These are phyloP conservation scores for Glycine tomentella DNA, from an alignment of 306 rosid genomes.

Conservation along the genomic window DNA sequence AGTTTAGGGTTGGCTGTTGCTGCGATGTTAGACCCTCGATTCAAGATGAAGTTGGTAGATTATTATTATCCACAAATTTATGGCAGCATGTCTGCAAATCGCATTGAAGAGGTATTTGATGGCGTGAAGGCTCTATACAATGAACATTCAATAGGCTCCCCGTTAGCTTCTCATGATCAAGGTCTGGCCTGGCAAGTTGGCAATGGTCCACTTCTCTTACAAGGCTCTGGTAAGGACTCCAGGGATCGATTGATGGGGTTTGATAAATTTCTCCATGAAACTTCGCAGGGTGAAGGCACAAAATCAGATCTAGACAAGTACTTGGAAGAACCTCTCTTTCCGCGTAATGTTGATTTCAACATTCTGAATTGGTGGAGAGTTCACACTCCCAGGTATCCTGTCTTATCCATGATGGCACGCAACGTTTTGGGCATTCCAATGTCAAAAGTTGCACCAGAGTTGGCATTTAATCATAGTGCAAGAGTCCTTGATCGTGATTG, in stretches of 20 bases:
- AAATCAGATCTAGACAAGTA: constrained; percentile 94
- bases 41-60: constrained; percentile 92
- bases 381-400: constrained; percentile 95
- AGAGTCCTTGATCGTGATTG: constrained; percentile 79
- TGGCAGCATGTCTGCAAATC: constrained; percentile 65
- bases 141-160: constrained; percentile 85
- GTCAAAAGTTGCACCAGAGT: constrained; percentile 73
- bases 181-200: constrained; percentile 82
- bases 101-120: constrained; percentile 71
- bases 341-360: constrained; percentile 81
- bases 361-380: constrained; percentile 97
- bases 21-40: constrained; percentile 93
- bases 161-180: constrained; percentile 80
- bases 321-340: constrained; percentile 95
- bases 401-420: constrained; percentile 96
- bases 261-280: constrained; percentile 89
- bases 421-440: constrained; percentile 85
- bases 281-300: constrained; percentile 74
- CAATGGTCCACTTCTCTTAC: constrained; percentile 57
- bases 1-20: constrained; percentile 92
- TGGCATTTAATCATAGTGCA: constrained; percentile 62
- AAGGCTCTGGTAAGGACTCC: constrained; percentile 64
- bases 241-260: constrained; percentile 94
- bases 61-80: constrained; percentile 89
- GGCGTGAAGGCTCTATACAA: constrained; percentile 82